phyloP scores from a whole-genome alignment of 345 rosid genomes.

The Pugionium cornutum region DNA sequence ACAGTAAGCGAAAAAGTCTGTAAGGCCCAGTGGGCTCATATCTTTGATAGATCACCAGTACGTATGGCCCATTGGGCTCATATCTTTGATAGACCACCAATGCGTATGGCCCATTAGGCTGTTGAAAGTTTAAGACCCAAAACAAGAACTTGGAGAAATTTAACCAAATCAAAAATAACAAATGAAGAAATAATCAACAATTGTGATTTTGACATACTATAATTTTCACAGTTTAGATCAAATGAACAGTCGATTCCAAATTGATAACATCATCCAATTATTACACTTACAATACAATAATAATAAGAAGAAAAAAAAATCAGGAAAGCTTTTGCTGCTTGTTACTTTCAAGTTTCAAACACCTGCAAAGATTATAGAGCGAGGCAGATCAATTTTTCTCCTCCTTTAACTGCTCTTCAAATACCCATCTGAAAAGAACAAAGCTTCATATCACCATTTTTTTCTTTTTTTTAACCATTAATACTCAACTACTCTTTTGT shows the following conservation, averaged over 20 bases:
- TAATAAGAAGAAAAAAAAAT: not conserved
- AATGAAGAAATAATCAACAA: constrained; percentile 16
- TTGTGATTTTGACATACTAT: constrained; percentile 20
- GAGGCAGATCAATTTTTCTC: constrained; percentile 13
- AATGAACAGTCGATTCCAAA: constrained; percentile 33
- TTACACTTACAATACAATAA: constrained; percentile 13
- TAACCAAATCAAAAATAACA: not conserved
- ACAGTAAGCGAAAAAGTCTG: too few species aligned
- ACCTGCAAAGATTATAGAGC: constrained; percentile 31
- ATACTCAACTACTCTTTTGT: constrained; percentile 25
- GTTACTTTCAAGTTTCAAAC: constrained; percentile 21
- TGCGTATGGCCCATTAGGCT: too few species aligned
- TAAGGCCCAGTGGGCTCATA: too few species aligned
- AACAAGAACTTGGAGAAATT: too few species aligned
- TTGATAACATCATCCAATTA: constrained; percentile 29
- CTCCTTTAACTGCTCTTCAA: constrained; percentile 18
- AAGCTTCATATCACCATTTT: constrained; percentile 17
- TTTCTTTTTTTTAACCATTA: not conserved
- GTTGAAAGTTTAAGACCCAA: too few species aligned
- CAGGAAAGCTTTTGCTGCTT: constrained; percentile 25
- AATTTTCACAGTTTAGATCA: constrained; percentile 1
- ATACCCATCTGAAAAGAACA: not conserved
- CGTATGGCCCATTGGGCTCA: too few species aligned
- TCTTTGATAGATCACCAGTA: too few species aligned
- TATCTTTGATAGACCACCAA: too few species aligned